A percentile compares a stretch with the other conserved stretches of the same genome.
Conservation (phyloP, 495 filamentous ascomycete genomes). For the Cryomyces minteri region DNA sequence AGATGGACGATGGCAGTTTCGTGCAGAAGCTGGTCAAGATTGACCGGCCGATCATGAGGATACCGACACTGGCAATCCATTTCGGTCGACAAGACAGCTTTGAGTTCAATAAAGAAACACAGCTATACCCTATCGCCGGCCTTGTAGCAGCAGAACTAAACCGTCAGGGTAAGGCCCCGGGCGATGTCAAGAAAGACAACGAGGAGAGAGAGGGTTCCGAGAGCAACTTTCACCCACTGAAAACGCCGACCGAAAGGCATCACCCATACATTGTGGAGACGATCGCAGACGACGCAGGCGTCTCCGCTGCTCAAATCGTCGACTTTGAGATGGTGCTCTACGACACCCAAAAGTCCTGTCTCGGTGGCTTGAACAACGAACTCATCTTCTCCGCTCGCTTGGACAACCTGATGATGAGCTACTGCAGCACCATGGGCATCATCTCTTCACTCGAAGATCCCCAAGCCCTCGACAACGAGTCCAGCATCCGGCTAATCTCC, state of each 20-base stretch:
- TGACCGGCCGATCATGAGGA: conserved; percentile 74
- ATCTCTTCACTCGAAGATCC: conserved; percentile 55
- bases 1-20: conserved; percentile 51
- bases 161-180: conserved; percentile 31
- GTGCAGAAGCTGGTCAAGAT: conserved; percentile 78
- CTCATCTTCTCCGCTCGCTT: conserved; percentile 85
- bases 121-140: conserved; percentile 85
- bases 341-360: conserved; percentile 75
- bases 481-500: conserved; percentile 69
- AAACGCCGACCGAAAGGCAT: conserved; percentile 64
- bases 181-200: conserved; percentile 22
- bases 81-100: conserved; percentile 72
- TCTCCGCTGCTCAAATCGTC: conserved; percentile 48
- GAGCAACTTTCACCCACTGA: conserved; percentile 43
- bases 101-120: conserved; percentile 88
- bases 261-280: conserved; percentile 65
- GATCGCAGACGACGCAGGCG: conserved; percentile 63
- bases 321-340: conserved; percentile 96
- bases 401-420: conserved; percentile 92
- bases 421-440: conserved; percentile 64
- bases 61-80: conserved; percentile 87
- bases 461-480: conserved; percentile 49
- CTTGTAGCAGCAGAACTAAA: conserved; percentile 77
- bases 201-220: conserved; percentile 19
- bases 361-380: conserved; percentile 84